Evolutionary conservation across 306 rosid species (phyloP).

Genomic region (Benincasa hispida): DNA sequence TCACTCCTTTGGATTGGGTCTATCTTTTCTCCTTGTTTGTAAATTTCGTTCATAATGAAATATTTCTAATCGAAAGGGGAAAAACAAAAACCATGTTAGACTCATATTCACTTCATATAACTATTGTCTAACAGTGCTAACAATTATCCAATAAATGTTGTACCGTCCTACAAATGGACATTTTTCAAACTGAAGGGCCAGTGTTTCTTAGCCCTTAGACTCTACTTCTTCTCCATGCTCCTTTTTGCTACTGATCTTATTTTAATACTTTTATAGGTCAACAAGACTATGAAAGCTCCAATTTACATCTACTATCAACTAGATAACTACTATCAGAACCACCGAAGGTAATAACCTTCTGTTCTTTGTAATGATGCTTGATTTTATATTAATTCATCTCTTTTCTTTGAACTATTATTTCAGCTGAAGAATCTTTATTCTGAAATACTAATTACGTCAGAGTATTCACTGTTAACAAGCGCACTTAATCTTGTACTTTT

Average conservation of each 20-base stretch:
- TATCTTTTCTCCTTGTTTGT: too few relatives aligned
- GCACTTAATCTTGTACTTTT: slow-evolving; percentile 1
- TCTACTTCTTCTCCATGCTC: not conserved
- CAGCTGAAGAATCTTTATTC: not conserved
- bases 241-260: not conserved
- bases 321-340: slow-evolving; percentile 93
- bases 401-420: not conserved
- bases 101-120: too few relatives aligned
- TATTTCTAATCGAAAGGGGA: too few relatives aligned
- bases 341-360: slow-evolving; percentile 53
- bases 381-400: not conserved
- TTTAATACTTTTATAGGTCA: slow-evolving; percentile 38
- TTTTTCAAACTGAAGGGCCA: too few relatives aligned
- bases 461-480: not conserved
- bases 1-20: not conserved
- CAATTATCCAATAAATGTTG: too few relatives aligned
- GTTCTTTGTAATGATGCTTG: not conserved
- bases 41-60: too few relatives aligned
- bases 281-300: slow-evolving; percentile 80
- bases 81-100: too few relatives aligned
- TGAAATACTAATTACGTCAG: not conserved
- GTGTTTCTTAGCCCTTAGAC: not conserved
- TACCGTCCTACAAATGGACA: too few relatives aligned
- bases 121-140: too few relatives aligned
- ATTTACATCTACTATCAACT: slow-evolving; percentile 79